phyloP scores from a whole-genome alignment of 768 basidiomycete species.

The Auricularia heimuer region DNA sequence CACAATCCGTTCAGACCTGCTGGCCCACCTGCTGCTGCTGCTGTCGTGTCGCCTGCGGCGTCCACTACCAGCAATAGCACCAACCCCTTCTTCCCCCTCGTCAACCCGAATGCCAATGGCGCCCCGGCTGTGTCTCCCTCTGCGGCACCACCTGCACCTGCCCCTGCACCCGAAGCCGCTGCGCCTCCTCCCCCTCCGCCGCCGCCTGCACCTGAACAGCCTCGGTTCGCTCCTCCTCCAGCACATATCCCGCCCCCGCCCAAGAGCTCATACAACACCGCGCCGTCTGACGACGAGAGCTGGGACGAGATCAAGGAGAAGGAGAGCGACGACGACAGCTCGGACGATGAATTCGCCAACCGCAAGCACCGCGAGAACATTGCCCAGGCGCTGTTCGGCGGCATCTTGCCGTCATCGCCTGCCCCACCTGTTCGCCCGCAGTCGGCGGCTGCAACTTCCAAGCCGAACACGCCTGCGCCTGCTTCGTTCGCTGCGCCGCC shows the following conservation, averaged over 20 bases:
- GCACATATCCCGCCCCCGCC: conserved; percentile 42
- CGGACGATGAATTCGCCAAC: conserved; percentile 68
- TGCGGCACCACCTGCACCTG: conserved; percentile 7
- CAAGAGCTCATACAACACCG: conserved; percentile 53
- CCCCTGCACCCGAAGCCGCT: conserved; percentile 10
- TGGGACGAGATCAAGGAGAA: conserved; percentile 81
- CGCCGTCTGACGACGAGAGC: conserved; percentile 55
- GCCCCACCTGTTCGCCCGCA: conserved; percentile 15
- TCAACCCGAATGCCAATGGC: conserved; percentile 24
- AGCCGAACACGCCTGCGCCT: conserved; percentile 14
- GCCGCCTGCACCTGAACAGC: conserved; percentile 28
- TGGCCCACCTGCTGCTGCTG: conserved; percentile 24
- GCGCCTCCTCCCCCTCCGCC: conserved; percentile 4
- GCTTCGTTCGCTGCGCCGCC: conserved; percentile 31
- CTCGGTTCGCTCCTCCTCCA: conserved; percentile 15
- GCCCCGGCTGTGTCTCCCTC: conserved; percentile 14
- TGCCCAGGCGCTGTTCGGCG: conserved; percentile 72
- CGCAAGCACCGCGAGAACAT: conserved; percentile 59
- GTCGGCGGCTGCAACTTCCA: not conserved
- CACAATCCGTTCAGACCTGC: conserved; percentile 70
- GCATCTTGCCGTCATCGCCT: conserved; percentile 43
- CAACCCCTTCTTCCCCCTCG: conserved; percentile 58
- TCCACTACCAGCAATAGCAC: conserved; percentile 41
- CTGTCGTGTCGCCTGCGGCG: conserved; percentile 25
- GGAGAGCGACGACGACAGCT: conserved; percentile 50